Evolutionary conservation across 1,284 basidiomycete genomes (phyloP).

Genomic region (Microstroma glucosiphilum): DNA sequence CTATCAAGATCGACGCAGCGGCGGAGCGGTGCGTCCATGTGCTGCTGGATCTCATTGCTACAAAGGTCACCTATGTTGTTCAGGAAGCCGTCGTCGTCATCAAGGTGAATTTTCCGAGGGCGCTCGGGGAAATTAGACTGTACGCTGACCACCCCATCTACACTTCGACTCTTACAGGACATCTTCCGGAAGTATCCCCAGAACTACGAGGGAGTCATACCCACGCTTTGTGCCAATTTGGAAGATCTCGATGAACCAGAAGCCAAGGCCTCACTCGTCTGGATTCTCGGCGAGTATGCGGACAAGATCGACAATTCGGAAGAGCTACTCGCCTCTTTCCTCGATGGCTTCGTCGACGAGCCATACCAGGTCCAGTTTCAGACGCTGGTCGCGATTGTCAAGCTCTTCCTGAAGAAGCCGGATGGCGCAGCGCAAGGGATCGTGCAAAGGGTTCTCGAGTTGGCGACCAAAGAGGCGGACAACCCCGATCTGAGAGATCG

Average conservation of each 20-base stretch:
- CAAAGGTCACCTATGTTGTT: constrained; percentile 91
- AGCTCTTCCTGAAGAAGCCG: constrained; percentile 89
- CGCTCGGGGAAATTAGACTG: background rate
- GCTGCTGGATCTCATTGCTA: constrained; percentile 80
- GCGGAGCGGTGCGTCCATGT: constrained; percentile 94
- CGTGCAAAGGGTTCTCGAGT: constrained; percentile 81
- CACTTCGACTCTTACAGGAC: too few species aligned
- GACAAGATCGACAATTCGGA: constrained; percentile 94
- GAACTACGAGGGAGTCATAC: constrained; percentile 93
- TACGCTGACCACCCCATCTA: too few species aligned
- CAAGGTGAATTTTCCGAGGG: constrained; percentile 61
- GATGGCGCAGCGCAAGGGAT: constrained; percentile 75
- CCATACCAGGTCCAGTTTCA: constrained; percentile 91
- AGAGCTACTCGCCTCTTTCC: constrained; percentile 81
- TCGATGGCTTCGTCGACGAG: constrained; percentile 88
- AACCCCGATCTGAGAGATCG: constrained; percentile 93
- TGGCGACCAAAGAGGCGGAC: constrained; percentile 93
- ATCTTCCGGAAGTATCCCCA: constrained; percentile 98
- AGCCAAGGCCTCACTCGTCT: constrained; percentile 93
- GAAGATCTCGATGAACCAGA: constrained; percentile 97
- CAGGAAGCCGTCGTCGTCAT: constrained; percentile 98
- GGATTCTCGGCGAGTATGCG: constrained; percentile 98
- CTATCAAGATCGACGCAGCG: constrained; percentile 86
- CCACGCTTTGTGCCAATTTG: constrained; percentile 84
- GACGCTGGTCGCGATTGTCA: constrained; percentile 90